These are phyloP conservation scores for Penicillium fimorum DNA, from an alignment of 495 filamentous ascomycete genomes.

Conservation along the genomic window DNA sequence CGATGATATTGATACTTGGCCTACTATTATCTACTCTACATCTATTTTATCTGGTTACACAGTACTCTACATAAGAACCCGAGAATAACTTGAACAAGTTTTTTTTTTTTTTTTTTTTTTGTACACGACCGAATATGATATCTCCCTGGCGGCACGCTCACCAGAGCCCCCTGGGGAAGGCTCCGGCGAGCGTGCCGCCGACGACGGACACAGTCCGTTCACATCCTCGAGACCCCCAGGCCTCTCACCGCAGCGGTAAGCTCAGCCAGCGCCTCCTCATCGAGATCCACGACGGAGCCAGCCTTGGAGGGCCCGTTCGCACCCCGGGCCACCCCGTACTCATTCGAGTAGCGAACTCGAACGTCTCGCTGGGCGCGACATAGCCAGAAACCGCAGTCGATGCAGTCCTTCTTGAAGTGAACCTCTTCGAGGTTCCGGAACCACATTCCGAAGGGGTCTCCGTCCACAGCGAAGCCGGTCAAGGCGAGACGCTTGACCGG, in stretches of 20 bases:
- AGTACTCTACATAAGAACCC: neutral
- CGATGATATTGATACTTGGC: neutral
- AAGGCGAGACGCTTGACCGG: neutral
- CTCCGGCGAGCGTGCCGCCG: neutral
- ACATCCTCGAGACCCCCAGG: neutral
- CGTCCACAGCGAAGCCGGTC: neutral
- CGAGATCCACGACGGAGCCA: neutral
- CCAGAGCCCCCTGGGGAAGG: neutral
- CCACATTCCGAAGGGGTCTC: neutral
- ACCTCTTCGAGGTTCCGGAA: neutral
- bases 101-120: neutral
- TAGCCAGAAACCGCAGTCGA: conserved; percentile 2
- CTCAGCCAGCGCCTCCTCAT: neutral
- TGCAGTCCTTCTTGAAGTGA: neutral
- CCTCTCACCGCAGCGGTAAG: neutral
- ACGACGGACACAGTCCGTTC: neutral
- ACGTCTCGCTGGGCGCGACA: neutral
- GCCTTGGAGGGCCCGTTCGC: neutral
- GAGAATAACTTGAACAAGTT: neutral
- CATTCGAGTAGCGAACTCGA: neutral
- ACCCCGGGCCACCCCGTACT: neutral
- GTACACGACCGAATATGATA: neutral
- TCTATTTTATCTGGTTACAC: neutral
- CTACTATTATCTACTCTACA: neutral
- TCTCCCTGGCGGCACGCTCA: neutral